Evolutionary conservation across 352 stramenopile species (phyloP), one percentile per base, ranked within the genome.

Genomic region (Pythium inflatum): DNA sequence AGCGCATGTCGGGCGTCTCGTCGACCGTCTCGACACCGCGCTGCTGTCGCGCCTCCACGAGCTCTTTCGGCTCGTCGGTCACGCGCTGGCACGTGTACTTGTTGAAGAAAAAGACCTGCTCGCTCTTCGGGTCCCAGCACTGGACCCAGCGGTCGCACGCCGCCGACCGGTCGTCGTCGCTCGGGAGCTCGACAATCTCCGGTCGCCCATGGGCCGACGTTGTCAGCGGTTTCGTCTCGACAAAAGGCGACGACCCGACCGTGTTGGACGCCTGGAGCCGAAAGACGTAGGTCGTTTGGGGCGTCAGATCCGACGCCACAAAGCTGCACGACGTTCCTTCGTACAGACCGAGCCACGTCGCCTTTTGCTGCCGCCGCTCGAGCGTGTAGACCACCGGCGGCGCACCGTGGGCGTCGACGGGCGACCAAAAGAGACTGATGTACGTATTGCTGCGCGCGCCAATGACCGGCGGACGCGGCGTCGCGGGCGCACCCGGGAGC

Each of bases 61-160:
- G 31, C 27, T 94, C 87, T 9, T 41, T 67, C 20, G 83, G 83
- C 46, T 92, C 84, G 5, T 87, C 74, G 0, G 73, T 88, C 34
- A 89, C 83, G 16, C 80, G 84, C 62, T 92, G 83, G 36, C 82
- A 88, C 5, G 85, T 93, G 30, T 87, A 92, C 69, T 90, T 90
- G 74, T 97, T 94, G 75, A 95, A 97, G 73, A 89, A 97, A 68
- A 97, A 97, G 0, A 95, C 83, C 61, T 92, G 77, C 65, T 96
- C 87, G 11, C 86, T 80, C 66, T 89, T 91, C 34, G 79, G 79
- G 38, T 97, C 90, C 90, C 90, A 97, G 75, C 88, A 97, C 64
- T 93, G 87, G 12, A 95, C 80, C 90, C 90, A 97, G 0, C 79
- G 79, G 51, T 90, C 79, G 48, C 81, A 96, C 62, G 64, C 90